Conservation (phyloP, 106 monocot genomes). For the Phalaenopsis aphrodite region DNA sequence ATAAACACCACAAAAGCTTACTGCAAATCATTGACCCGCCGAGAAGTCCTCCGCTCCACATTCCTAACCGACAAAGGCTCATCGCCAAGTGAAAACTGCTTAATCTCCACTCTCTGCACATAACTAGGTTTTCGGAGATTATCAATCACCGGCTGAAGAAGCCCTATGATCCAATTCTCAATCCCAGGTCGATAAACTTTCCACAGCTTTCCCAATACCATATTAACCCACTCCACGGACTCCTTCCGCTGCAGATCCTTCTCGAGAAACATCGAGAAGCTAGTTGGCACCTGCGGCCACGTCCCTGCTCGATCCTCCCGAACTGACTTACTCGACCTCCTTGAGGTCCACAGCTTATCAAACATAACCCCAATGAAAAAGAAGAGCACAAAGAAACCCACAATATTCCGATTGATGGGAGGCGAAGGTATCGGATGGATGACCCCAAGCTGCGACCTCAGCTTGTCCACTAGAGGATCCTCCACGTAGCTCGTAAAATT, state of each 20-base stretch:
- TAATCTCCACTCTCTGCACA: slow-evolving; percentile 92
- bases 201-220: slow-evolving; percentile 96
- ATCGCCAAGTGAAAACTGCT: slow-evolving; percentile 90
- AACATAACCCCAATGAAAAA: slow-evolving; percentile 88
- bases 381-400: slow-evolving; percentile 77
- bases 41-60: slow-evolving; percentile 88
- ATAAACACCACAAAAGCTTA: slow-evolving; percentile 28
- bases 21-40: slow-evolving; percentile 91
- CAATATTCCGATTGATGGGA: slow-evolving; percentile 57
- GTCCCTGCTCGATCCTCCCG: slow-evolving; percentile 29
- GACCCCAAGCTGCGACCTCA: slow-evolving; percentile 79
- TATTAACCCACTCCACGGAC: slow-evolving; percentile 98
- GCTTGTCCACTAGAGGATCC: slow-evolving; percentile 80
- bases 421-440: slow-evolving; percentile 88
- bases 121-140: slow-evolving; percentile 78
- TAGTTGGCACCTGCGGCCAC: slow-evolving; percentile 93
- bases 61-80: slow-evolving; percentile 93
- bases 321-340: slow-evolving; percentile 41
- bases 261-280: slow-evolving; percentile 84
- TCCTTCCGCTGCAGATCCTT: slow-evolving; percentile 95
- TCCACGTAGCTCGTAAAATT: slow-evolving; percentile 47
- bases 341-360: slow-evolving; percentile 86
- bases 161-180: slow-evolving; percentile 86
- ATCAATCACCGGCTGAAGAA: slow-evolving; percentile 97
- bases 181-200: slow-evolving; percentile 86